Conservation (phyloP, 441 rosid genomes). For the Populus trichocarpa region DNA sequence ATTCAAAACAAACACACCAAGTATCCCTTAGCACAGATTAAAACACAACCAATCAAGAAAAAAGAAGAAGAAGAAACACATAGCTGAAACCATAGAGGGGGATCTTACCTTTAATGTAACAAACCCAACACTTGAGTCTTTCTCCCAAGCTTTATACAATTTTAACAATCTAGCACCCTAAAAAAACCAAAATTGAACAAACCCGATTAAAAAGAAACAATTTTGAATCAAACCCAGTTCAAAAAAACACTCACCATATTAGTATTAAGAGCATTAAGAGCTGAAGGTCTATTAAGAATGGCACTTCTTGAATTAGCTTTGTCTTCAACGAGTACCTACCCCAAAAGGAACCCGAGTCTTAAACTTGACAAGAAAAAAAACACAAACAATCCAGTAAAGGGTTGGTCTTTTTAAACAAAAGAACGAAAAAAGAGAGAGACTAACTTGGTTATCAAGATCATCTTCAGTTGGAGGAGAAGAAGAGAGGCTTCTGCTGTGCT, state of each 20-base stretch:
- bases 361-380: not conserved
- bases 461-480: constrained; percentile 36
- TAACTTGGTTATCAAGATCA: constrained; percentile 52
- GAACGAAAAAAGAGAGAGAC: not conserved
- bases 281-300: constrained; percentile 72
- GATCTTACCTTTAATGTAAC: constrained; percentile 65
- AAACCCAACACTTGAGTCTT: constrained; percentile 70
- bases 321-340: constrained; percentile 71
- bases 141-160: constrained; percentile 83
- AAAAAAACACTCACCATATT: constrained; percentile 42
- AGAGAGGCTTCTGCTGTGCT: constrained; percentile 32
- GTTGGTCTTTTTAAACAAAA: not conserved
- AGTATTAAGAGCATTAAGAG: constrained; percentile 73
- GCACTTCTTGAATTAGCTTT: constrained; percentile 61
- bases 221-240: not conserved
- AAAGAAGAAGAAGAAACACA: not conserved
- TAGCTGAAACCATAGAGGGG: too few relatives aligned
- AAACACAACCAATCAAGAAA: not conserved
- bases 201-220: not conserved
- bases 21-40: not conserved
- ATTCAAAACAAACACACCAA: constrained; percentile 10
- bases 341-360: not conserved
- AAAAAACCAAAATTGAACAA: not conserved
- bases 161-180: constrained; percentile 65
- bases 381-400: not conserved